Percentiles rank a stretch among this genome's conserved stretches.
Evolutionary conservation across 352 stramenopile genomes (phyloP).

Genomic region (Blastocystis sp.): DNA sequence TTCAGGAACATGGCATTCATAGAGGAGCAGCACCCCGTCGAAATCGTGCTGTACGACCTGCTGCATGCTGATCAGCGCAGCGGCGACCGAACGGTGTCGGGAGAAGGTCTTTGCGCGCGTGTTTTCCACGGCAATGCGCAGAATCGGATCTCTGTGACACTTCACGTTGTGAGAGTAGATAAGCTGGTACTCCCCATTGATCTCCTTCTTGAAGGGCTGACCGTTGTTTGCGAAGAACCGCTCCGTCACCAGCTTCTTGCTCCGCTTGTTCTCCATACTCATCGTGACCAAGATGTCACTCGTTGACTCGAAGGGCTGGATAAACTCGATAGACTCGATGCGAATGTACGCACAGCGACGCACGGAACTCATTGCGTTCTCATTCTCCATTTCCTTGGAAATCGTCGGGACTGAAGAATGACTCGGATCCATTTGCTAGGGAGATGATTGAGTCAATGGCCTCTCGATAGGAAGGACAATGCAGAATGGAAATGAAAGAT

Average conservation of each 20-base stretch:
- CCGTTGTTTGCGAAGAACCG: constrained; percentile 62
- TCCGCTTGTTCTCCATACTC: constrained; percentile 65
- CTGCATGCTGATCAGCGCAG: constrained; percentile 68
- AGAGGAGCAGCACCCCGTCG: constrained; percentile 49
- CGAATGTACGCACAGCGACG: constrained; percentile 56
- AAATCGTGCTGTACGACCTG: constrained; percentile 68
- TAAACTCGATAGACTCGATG: constrained; percentile 51
- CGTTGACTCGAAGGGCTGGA: constrained; percentile 58
- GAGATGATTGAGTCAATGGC: background rate
- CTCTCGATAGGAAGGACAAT: background rate
- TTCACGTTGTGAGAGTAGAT: constrained; percentile 68
- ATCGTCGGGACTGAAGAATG: constrained; percentile 30
- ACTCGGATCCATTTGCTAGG: constrained; percentile 15
- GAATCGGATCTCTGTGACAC: constrained; percentile 61
- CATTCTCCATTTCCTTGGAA: constrained; percentile 70
- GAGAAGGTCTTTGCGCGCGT: constrained; percentile 69
- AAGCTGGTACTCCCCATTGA: constrained; percentile 63
- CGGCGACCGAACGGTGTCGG: constrained; percentile 59
- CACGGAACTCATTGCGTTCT: constrained; percentile 66
- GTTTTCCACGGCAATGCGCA: constrained; percentile 67
- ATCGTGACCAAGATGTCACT: constrained; percentile 65
- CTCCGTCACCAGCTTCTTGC: constrained; percentile 61
- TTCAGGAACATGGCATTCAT: constrained; percentile 61
- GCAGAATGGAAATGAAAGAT: background rate
- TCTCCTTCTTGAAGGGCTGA: constrained; percentile 10